Evolutionary conservation across 192 early-diverging fungal species (phyloP).

Genomic region (Podila epigama): DNA sequence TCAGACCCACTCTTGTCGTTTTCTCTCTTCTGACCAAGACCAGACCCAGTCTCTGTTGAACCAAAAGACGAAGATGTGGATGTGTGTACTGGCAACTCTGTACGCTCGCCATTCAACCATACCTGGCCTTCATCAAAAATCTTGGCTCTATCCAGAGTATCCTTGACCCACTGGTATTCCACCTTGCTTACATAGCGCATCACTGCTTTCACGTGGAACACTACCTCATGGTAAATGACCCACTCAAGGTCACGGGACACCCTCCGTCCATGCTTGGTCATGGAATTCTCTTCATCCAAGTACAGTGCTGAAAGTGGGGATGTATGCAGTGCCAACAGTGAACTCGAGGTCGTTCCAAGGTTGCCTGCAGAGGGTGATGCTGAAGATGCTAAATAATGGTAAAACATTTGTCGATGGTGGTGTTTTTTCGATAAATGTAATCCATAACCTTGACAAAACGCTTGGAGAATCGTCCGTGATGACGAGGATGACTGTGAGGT

Average conservation of each 20-base stretch:
- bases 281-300: conserved; percentile 66
- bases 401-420: conserved; percentile 64
- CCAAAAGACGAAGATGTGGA: background rate
- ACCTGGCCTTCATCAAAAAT: conserved; percentile 25
- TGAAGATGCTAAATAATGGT: conserved; percentile 58
- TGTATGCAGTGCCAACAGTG: conserved; percentile 89
- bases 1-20: background rate
- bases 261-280: conserved; percentile 43
- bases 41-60: background rate
- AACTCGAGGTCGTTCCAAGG: conserved; percentile 80
- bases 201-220: conserved; percentile 94
- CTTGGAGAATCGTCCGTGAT: conserved; percentile 72
- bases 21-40: background rate
- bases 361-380: conserved; percentile 30
- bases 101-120: conserved; percentile 25
- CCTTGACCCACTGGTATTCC: conserved; percentile 85
- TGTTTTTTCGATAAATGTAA: conserved; percentile 95
- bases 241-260: conserved; percentile 77
- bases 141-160: conserved; percentile 64
- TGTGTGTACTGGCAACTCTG: background rate
- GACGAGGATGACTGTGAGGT: conserved; percentile 26
- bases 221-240: conserved; percentile 92
- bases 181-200: conserved; percentile 96
- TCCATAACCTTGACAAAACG: conserved; percentile 92
- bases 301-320: conserved; percentile 92